Evolutionary conservation across 495 filamentous ascomycete species (phyloP).

Genomic region (Penicillium salamii): DNA sequence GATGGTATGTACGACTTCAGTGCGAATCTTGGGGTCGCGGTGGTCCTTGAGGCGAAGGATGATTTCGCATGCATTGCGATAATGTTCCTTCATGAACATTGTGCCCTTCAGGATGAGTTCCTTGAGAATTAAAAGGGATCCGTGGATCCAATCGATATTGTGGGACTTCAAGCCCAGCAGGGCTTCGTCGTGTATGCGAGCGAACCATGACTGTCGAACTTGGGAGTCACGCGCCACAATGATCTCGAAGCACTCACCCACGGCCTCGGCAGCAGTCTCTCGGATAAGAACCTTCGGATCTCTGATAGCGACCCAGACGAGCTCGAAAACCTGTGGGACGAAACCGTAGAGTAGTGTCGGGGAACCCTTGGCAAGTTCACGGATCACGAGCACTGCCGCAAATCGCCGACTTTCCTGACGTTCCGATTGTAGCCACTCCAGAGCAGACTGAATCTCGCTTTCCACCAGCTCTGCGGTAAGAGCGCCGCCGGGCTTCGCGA

Average conservation of each 20-base stretch:
- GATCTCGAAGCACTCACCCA: conserved; percentile 90
- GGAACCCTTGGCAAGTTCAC: conserved; percentile 85
- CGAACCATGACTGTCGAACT: conserved; percentile 82
- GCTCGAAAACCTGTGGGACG: conserved; percentile 83
- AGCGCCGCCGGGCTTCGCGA: conserved; percentile 89
- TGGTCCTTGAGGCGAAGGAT: conserved; percentile 88
- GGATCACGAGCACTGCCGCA: conserved; percentile 83
- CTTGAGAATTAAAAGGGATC: conserved; percentile 84
- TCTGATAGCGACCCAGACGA: conserved; percentile 90
- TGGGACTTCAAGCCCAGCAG: conserved; percentile 71
- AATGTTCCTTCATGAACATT: conserved; percentile 97
- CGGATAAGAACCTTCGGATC: conserved; percentile 88
- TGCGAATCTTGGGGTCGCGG: conserved; percentile 78
- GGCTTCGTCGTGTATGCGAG: conserved; percentile 80
- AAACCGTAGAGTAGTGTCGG: conserved; percentile 92
- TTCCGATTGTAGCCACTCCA: conserved; percentile 96
- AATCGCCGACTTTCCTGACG: conserved; percentile 88
- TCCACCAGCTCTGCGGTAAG: conserved; percentile 96
- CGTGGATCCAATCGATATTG: conserved; percentile 83
- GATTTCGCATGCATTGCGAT: conserved; percentile 84
- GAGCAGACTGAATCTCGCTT: conserved; percentile 87
- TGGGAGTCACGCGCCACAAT: conserved; percentile 84
- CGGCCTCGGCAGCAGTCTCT: conserved; percentile 83
- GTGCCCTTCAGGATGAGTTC: conserved; percentile 89
- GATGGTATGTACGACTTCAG: conserved; percentile 83